Evolutionary conservation across 2,329 filamentous ascomycete genomes (phyloP).

Genomic region (Fusarium pseudograminearum): DNA sequence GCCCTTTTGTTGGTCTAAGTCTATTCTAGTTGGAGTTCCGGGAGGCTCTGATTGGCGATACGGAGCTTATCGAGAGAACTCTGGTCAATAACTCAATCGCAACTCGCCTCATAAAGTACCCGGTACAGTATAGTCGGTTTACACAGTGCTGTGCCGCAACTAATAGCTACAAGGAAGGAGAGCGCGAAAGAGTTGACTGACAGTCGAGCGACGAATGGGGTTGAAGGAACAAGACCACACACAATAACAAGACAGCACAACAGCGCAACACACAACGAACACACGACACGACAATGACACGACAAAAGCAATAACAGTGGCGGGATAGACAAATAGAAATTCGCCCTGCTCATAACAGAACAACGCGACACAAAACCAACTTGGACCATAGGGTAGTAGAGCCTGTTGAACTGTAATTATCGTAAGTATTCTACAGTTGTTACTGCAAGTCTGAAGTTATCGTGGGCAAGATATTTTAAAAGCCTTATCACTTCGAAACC

Average conservation of each 20-base stretch:
- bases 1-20: constrained; percentile 9
- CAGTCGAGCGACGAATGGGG: constrained; percentile 29
- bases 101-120: constrained; percentile 26
- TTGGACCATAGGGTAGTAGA: constrained; percentile 27
- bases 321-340: constrained; percentile 28
- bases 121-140: constrained; percentile 29
- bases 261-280: constrained; percentile 43
- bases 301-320: constrained; percentile 39
- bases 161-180: constrained; percentile 40
- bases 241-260: constrained; percentile 43
- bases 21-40: constrained; percentile 28
- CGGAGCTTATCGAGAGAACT: constrained; percentile 10
- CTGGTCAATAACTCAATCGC: constrained; percentile 19
- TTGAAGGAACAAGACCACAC: constrained; percentile 40
- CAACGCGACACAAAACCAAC: constrained; percentile 36
- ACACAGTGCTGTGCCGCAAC: constrained; percentile 45
- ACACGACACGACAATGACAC: constrained; percentile 43
- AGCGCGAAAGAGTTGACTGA: constrained; percentile 31
- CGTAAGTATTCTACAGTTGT: not conserved
- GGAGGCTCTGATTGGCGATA: constrained; percentile 29
- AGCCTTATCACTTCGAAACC: constrained; percentile 1
- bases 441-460: constrained; percentile 7
- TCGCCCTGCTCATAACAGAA: constrained; percentile 31
- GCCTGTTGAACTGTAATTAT: not conserved
- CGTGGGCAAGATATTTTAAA: not conserved